Evolutionary conservation across 495 filamentous ascomycete species (phyloP).

Genomic region (Neurospora sp.): DNA sequence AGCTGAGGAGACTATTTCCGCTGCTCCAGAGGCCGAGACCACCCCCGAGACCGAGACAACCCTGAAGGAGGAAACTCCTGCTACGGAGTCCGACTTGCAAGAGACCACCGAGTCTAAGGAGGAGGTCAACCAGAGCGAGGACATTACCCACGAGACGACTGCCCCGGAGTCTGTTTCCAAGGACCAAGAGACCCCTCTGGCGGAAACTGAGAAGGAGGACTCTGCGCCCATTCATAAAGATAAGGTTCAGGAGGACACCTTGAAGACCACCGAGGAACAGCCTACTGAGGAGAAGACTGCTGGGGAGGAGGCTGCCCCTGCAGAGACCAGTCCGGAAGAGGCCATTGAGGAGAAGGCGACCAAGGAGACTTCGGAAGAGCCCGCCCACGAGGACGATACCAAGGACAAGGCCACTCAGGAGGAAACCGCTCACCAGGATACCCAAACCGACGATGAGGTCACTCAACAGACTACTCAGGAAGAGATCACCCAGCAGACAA

Average conservation of each 20-base stretch:
- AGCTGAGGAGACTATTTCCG: background rate
- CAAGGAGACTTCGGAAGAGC: background rate
- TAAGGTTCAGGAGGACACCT: background rate
- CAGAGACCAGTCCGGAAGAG: background rate
- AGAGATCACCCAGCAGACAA: background rate
- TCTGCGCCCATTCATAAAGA: background rate
- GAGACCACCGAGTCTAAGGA: background rate
- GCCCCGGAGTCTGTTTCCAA: background rate
- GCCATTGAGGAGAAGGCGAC: background rate
- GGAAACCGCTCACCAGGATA: background rate
- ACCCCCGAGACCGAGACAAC: background rate
- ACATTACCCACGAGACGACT: background rate
- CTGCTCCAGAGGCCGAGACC: background rate
- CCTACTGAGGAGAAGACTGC: background rate
- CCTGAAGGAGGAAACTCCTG: background rate
- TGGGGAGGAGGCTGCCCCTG: background rate
- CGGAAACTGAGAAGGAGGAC: background rate
- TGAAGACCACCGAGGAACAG: background rate
- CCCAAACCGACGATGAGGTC: background rate
- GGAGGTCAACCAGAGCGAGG: background rate
- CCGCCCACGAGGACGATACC: background rate
- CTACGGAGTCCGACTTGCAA: background rate
- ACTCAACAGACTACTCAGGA: background rate
- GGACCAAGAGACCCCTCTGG: background rate
- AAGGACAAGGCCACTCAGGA: background rate